These are phyloP conservation scores for Cinnamomum micranthum DNA, from an alignment of 164 flowering plant species.

Conservation along the genomic window DNA sequence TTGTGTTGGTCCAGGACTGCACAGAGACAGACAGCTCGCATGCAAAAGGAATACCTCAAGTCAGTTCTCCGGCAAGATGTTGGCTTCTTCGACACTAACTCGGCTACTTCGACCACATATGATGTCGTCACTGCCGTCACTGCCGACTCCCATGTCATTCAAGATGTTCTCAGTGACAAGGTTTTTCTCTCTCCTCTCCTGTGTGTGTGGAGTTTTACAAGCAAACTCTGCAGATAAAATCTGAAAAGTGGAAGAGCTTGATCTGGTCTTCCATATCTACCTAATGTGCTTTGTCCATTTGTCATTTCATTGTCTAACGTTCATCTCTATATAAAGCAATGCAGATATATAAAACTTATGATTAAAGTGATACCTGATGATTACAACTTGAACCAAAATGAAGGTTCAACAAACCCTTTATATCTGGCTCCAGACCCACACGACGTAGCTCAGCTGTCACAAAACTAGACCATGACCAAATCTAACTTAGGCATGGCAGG, in stretches of 20 bases:
- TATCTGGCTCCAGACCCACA: neutral
- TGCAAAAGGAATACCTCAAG: slow-evolving; percentile 42
- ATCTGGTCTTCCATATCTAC: no score
- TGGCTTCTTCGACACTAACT: slow-evolving; percentile 42
- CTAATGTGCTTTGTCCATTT: no score
- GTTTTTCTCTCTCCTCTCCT: slow-evolving; percentile 13
- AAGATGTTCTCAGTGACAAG: slow-evolving; percentile 59
- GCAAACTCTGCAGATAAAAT: no score
- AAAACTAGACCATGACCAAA: no score
- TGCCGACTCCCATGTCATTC: slow-evolving; percentile 44
- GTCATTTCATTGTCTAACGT: no score
- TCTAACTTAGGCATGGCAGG: no score
- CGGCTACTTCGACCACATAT: slow-evolving; percentile 43
- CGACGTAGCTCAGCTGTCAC: no score
- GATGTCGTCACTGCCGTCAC: slow-evolving; percentile 50
- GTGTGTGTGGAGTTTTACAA: neutral
- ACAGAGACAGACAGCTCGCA: slow-evolving; percentile 53
- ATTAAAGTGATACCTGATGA: no score
- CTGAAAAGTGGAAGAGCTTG: no score
- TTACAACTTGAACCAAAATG: neutral
- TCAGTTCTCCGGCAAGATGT: slow-evolving; percentile 59
- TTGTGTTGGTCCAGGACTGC: slow-evolving; percentile 65
- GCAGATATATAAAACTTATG: no score
- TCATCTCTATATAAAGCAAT: no score
- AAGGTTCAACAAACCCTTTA: neutral